Evolutionary conservation across 1,284 basidiomycete species (phyloP).

Genomic region (Ceratobasidium papillatum): DNA sequence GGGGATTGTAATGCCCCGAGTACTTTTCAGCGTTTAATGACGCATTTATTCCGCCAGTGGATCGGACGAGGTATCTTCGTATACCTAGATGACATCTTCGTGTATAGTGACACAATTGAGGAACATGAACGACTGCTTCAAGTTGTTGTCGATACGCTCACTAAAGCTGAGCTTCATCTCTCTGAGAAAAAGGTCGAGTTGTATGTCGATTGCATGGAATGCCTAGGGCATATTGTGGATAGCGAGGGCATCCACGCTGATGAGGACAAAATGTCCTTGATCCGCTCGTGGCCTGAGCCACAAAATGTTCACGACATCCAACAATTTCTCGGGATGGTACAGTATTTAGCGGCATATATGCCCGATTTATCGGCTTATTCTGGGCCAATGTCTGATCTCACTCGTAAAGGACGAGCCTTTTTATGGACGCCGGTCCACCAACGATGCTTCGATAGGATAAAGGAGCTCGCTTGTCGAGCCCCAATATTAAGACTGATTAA

Average conservation of each 20-base stretch:
- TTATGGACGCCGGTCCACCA: conserved; percentile 51
- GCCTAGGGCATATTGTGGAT: conserved; percentile 52
- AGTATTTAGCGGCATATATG: conserved; percentile 51
- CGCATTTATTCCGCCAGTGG: conserved; percentile 48
- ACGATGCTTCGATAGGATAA: conserved; percentile 53
- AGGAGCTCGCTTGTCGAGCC: conserved; percentile 49
- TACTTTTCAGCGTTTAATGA: conserved; percentile 51
- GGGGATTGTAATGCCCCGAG: conserved; percentile 50
- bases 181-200: conserved; percentile 50
- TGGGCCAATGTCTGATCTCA: conserved; percentile 46
- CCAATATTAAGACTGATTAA: conserved; percentile 46
- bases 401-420: conserved; percentile 46
- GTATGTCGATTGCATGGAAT: conserved; percentile 47
- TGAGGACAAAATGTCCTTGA: conserved; percentile 47
- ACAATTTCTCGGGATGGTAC: conserved; percentile 55
- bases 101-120: conserved; percentile 52
- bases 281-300: conserved; percentile 46
- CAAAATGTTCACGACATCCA: conserved; percentile 53
- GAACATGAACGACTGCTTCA: conserved; percentile 53
- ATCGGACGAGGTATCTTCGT: conserved; percentile 46
- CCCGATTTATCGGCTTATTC: conserved; percentile 51
- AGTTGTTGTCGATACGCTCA: conserved; percentile 50
- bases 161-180: conserved; percentile 50
- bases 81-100: conserved; percentile 45
- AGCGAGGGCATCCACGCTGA: conserved; percentile 50